phyloP scores from a whole-genome alignment of 768 basidiomycete species.

The Leccinellum luteum region DNA sequence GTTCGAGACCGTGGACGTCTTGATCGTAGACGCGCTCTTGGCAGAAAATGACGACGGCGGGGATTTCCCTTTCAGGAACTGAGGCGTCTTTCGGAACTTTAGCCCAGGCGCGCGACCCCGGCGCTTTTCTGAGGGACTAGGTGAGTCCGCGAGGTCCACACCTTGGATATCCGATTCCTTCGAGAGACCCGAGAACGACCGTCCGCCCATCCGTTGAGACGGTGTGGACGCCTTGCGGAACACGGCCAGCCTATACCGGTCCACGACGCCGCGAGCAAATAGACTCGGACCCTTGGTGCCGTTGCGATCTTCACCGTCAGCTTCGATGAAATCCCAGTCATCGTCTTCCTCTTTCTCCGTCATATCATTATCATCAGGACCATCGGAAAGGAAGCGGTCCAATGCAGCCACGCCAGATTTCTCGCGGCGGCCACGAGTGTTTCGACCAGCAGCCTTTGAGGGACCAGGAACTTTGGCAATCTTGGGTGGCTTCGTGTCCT shows the following conservation, averaged over 20 bases:
- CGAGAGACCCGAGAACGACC: slow-evolving; percentile 59
- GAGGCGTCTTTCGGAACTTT: slow-evolving; percentile 70
- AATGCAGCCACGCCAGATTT: slow-evolving; percentile 82
- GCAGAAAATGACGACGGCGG: slow-evolving; percentile 44
- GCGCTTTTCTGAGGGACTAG: slow-evolving; percentile 48
- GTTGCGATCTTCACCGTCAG: slow-evolving; percentile 79
- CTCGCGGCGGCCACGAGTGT: slow-evolving; percentile 56
- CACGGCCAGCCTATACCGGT: slow-evolving; percentile 80
- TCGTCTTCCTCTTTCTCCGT: slow-evolving; percentile 61
- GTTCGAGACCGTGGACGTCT: slow-evolving; percentile 43
- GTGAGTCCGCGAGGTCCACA: slow-evolving; percentile 41
- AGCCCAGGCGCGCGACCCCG: slow-evolving; percentile 69
- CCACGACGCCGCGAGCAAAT: slow-evolving; percentile 89
- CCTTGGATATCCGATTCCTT: slow-evolving; percentile 46
- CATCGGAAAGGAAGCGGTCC: slow-evolving; percentile 67
- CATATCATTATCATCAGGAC: slow-evolving; percentile 39
- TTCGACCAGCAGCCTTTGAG: slow-evolving; percentile 23
- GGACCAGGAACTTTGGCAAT: slow-evolving; percentile 12
- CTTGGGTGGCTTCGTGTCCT: slow-evolving; percentile 31
- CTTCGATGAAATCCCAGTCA: slow-evolving; percentile 91
- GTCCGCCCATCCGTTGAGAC: slow-evolving; percentile 41
- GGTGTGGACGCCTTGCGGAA: slow-evolving; percentile 82
- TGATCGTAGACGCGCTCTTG: slow-evolving; percentile 29
- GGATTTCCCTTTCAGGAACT: slow-evolving; percentile 72
- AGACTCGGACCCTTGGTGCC: slow-evolving; percentile 77